A percentile compares a stretch with the other conserved stretches of the same genome.
Evolutionary conservation across 2,329 filamentous ascomycete genomes (phyloP).

Genomic region (Stemphylium beticola): DNA sequence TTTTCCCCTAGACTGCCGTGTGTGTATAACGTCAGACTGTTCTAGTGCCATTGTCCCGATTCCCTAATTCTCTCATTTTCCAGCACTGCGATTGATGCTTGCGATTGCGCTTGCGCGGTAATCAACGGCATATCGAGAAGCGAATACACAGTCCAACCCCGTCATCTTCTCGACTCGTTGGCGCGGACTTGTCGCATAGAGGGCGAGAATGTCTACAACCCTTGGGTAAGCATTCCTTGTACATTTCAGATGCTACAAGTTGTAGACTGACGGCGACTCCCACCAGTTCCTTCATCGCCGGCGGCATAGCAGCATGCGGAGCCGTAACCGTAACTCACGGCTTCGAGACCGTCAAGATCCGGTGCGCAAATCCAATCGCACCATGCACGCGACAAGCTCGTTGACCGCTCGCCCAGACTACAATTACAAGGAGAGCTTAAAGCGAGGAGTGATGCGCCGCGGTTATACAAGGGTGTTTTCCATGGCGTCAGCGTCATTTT

Average conservation of each 20-base stretch:
- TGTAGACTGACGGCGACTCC: constrained; percentile 3
- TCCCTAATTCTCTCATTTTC: neutral
- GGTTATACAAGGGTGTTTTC: constrained; percentile 87
- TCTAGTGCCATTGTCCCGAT: neutral
- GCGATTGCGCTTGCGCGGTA: constrained; percentile 5
- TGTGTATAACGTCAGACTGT: constrained; percentile 4
- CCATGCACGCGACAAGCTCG: constrained; percentile 1
- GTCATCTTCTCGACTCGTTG: neutral
- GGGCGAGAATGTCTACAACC: constrained; percentile 54
- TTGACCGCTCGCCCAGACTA: constrained; percentile 64
- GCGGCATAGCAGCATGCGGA: constrained; percentile 94
- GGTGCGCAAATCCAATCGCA: constrained; percentile 59
- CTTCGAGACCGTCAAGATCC: constrained; percentile 99
- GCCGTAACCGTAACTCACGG: constrained; percentile 97
- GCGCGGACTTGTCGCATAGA: constrained; percentile 11
- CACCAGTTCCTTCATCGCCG: constrained; percentile 83
- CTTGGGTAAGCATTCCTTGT: constrained; percentile 46
- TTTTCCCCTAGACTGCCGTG: neutral
- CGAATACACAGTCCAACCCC: neutral
- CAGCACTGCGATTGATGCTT: neutral
- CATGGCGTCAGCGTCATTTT: constrained; percentile 91
- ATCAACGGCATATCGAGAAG: neutral
- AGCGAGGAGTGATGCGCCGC: constrained; percentile 80
- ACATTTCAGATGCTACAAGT: neutral
- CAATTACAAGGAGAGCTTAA: constrained; percentile 97